Evolutionary conservation across 768 basidiomycete genomes (phyloP), one percentile per base, ranked within the genome.

Genomic region (Pulveroboletus frians): DNA sequence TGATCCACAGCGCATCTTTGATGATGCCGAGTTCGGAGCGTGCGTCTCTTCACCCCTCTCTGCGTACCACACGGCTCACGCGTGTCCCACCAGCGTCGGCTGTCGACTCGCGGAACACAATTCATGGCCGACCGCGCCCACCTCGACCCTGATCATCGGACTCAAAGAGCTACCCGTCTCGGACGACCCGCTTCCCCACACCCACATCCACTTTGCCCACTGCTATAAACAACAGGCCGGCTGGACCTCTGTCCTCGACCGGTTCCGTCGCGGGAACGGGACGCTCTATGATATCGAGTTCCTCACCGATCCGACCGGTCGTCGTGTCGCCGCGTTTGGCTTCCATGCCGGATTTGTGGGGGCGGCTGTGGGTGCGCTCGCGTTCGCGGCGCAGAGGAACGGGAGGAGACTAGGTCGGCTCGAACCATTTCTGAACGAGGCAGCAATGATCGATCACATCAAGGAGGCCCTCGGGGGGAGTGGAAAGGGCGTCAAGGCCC

Each of bases 341-440:
- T 98, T 86, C 73, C 89, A 98, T 67, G 96, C 96, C 11, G 96
- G 96, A 5, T 99, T 97, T 60, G 93, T 94, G n/a, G 96, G 96
- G 14, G 92, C 93, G 9, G 95, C 93, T 5, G 92, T 89, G 0
- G 86, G 89, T 20, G 89, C 88, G 9, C 77, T 98, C 27, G 92
- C 90, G 3, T 67, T 83, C 30, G 88, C 85, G 2, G 76, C 86
- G 18, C 78, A 85, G 45, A 75, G 76, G 54, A 72, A 77, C 39
- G 83, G 81, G 2, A 66, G 78, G 59, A 68, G 69, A 5, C 72
- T 95, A 26, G 89, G 86, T 4, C 71, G 66, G 23, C 71, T 98
- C 54, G 77, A 84, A 54, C 90, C 96, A 4, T 99, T 85, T 61
- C 72, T 71, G 48, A 90, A 95, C 60, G 96, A 98, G 64, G 60